These are phyloP conservation scores for Funneliformis geosporum DNA, from an alignment of 192 early-diverging fungal species.

Conservation along the genomic window DNA sequence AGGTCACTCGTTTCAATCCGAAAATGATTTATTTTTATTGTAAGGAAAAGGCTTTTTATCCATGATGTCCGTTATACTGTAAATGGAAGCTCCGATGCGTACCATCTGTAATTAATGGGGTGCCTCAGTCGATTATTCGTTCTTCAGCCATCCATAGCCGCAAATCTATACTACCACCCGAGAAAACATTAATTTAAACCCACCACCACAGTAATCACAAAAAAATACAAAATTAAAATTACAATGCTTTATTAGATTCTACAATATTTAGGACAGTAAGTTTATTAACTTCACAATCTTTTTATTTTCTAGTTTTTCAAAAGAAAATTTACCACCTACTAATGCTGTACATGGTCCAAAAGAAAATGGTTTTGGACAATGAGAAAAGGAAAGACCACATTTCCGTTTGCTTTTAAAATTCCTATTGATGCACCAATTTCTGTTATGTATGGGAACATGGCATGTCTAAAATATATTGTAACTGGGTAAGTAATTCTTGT, in stretches of 20 bases:
- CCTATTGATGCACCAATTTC: slow-evolving; percentile 63
- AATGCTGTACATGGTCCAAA: slow-evolving; percentile 58
- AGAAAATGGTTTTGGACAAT: slow-evolving; percentile 57
- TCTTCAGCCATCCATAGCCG: background rate
- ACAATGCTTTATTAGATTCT: slow-evolving; percentile 57
- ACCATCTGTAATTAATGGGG: too few species aligned
- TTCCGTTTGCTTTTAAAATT: slow-evolving; percentile 64
- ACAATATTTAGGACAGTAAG: slow-evolving; percentile 62
- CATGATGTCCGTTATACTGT: background rate
- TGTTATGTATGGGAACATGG: slow-evolving; percentile 48
- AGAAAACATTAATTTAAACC: slow-evolving; percentile 54
- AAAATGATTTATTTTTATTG: background rate
- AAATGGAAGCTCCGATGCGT: background rate
- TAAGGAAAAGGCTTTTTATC: background rate
- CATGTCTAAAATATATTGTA: slow-evolving; percentile 58
- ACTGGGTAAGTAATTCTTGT: slow-evolving; percentile 50
- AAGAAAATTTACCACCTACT: slow-evolving; percentile 55
- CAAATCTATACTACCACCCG: slow-evolving; percentile 19
- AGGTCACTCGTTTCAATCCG: background rate
- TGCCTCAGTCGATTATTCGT: background rate
- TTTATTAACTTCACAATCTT: slow-evolving; percentile 55
- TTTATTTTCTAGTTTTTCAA: slow-evolving; percentile 60
- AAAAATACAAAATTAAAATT: slow-evolving; percentile 63
- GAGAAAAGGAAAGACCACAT: slow-evolving; percentile 65
- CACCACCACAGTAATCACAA: slow-evolving; percentile 51